Evolutionary conservation across 2,329 filamentous ascomycete species (phyloP).

Genomic region (Aureobasidium subglaciale): DNA sequence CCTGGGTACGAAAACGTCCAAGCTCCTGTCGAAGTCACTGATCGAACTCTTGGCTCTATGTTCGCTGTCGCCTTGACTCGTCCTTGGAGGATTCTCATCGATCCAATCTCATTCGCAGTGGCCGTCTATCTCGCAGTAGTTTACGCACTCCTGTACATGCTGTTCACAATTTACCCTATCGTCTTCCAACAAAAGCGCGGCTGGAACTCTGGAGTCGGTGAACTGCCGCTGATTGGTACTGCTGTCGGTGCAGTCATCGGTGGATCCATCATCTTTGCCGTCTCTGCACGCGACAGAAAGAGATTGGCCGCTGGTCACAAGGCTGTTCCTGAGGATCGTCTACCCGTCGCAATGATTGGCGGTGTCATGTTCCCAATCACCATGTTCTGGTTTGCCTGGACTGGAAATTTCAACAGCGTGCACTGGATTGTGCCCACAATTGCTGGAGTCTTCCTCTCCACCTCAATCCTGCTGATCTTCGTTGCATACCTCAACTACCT

Average conservation of each 20-base stretch:
- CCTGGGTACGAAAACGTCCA: slow-evolving; percentile 47
- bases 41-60: slow-evolving; percentile 37
- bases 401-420: slow-evolving; percentile 33
- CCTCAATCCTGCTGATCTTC: slow-evolving; percentile 41
- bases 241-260: slow-evolving; percentile 44
- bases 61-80: slow-evolving; percentile 49
- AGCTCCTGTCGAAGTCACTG: slow-evolving; percentile 42
- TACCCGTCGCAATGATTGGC: slow-evolving; percentile 27
- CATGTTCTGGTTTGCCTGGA: slow-evolving; percentile 33
- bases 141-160: slow-evolving; percentile 50
- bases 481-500: slow-evolving; percentile 50
- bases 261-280: slow-evolving; percentile 34
- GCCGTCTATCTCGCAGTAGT: slow-evolving; percentile 49
- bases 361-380: slow-evolving; percentile 28
- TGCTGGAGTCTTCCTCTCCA: slow-evolving; percentile 37
- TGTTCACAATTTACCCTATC: slow-evolving; percentile 52
- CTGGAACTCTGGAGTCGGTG: slow-evolving; percentile 48
- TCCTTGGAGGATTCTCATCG: slow-evolving; percentile 49
- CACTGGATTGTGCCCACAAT: slow-evolving; percentile 43
- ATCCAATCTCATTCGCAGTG: slow-evolving; percentile 46
- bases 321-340: slow-evolving; percentile 38
- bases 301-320: slow-evolving; percentile 32
- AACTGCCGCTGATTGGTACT: slow-evolving; percentile 46
- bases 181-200: slow-evolving; percentile 47
- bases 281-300: slow-evolving; percentile 34